These are phyloP conservation scores for Pseudozyma hubeiensis DNA, from an alignment of 1,284 basidiomycete genomes.

Conservation along the genomic window DNA sequence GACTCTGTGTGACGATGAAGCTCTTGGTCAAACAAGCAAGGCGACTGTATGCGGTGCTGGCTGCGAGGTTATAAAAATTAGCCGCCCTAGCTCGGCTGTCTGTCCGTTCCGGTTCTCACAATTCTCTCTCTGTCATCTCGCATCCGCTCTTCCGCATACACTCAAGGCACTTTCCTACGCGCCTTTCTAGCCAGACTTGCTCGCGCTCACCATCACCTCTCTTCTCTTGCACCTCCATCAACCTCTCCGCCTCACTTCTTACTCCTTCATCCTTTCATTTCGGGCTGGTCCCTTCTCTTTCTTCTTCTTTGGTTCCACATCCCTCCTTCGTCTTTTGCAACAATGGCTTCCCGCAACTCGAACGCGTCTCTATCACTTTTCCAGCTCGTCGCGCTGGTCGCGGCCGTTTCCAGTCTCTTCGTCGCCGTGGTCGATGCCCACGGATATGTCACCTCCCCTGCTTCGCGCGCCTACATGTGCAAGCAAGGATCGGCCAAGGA, in stretches of 20 bases:
- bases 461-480: slow-evolving; percentile 74
- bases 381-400: slow-evolving; percentile 41
- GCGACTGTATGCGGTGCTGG: slow-evolving; percentile 23
- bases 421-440: slow-evolving; percentile 41
- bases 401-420: slow-evolving; percentile 38
- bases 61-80: slow-evolving; percentile 13
- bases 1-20: no score
- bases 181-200: not conserved
- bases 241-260: not conserved
- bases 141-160: no score
- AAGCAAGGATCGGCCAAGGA: slow-evolving; percentile 65
- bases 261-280: slow-evolving; percentile 4
- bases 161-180: slow-evolving; percentile 1
- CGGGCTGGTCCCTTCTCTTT: slow-evolving; percentile 23
- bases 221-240: slow-evolving; percentile 19
- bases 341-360: slow-evolving; percentile 2
- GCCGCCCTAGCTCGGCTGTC: slow-evolving; percentile 5
- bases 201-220: slow-evolving; percentile 5
- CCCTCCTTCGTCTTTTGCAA: not conserved
- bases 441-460: slow-evolving; percentile 68
- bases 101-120: slow-evolving; percentile 12
- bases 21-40: not conserved
- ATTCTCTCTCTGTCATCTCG: not conserved
- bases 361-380: slow-evolving; percentile 18
- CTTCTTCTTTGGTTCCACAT: not conserved